These are phyloP conservation scores for Craterostigma plantagineum DNA, from an alignment of 257 asterid species.

Conservation along the genomic window DNA sequence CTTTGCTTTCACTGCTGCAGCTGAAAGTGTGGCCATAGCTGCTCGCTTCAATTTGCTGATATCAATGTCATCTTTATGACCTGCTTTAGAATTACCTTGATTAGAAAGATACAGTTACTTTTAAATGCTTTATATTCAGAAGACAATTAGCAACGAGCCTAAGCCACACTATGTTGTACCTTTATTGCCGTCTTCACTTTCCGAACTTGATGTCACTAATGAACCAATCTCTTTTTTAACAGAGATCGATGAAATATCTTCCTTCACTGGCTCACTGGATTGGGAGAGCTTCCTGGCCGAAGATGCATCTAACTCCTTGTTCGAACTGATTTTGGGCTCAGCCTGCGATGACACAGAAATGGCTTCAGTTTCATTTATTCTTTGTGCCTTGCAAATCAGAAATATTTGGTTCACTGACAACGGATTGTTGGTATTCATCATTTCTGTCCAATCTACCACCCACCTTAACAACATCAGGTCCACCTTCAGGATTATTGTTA, in stretches of 20 bases:
- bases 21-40: constrained; percentile 75
- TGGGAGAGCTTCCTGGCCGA: no score
- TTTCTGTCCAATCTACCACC: constrained; percentile 13
- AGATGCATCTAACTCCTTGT: no score
- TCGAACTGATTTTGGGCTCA: no score
- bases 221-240: constrained; percentile 32
- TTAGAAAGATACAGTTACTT: constrained; percentile 6
- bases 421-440: no score
- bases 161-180: constrained; percentile 17
- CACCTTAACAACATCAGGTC: constrained; percentile 23
- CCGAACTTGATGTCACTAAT: constrained; percentile 18
- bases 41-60: constrained; percentile 45
- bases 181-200: constrained; percentile 22
- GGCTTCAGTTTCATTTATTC: no score
- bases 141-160: background rate
- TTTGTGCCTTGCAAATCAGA: no score
- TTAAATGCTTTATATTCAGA: constrained; percentile 1
- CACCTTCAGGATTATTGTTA: no score
- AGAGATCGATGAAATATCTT: constrained; percentile 20
- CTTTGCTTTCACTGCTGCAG: constrained; percentile 95
- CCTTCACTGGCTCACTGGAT: constrained; percentile 32
- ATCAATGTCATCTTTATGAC: constrained; percentile 23
- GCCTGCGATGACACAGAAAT: no score
- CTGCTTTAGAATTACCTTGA: constrained; percentile 17
- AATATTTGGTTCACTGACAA: no score